Conservation (phyloP, 176 grass and related monocot genomes). For the Secale cereale region DNA sequence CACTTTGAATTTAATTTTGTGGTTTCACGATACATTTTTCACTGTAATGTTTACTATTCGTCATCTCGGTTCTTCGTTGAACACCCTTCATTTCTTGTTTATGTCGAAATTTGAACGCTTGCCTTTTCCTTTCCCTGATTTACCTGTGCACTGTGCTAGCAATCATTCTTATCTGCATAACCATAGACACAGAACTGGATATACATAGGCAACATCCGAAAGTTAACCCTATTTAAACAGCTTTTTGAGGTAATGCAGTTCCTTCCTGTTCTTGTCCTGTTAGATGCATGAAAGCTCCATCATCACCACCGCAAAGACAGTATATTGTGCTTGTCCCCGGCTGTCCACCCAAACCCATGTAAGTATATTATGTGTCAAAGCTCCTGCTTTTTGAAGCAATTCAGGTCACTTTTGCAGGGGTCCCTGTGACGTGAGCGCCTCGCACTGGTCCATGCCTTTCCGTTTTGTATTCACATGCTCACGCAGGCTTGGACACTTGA, state of each 20-base stretch:
- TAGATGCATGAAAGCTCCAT: slow-evolving; percentile 20
- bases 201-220: not conserved
- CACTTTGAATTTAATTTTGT: slow-evolving; percentile 1
- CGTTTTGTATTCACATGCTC: slow-evolving; percentile 32
- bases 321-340: not conserved
- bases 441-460: slow-evolving; percentile 17
- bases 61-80: not conserved
- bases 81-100: not conserved
- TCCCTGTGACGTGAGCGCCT: slow-evolving; percentile 27
- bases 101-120: slow-evolving; percentile 9
- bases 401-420: slow-evolving; percentile 5
- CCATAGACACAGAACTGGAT: not conserved
- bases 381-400: slow-evolving; percentile 29
- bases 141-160: not conserved
- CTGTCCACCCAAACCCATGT: slow-evolving; percentile 14
- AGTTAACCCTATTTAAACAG: not conserved
- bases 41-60: slow-evolving; percentile 4
- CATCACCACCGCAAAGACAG: slow-evolving; percentile 7
- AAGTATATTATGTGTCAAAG: slow-evolving; percentile 26
- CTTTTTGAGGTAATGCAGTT: slow-evolving; percentile 17
- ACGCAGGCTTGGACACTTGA: slow-evolving; percentile 25
- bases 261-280: slow-evolving; percentile 17
- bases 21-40: no score
- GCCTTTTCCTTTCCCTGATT: not conserved
- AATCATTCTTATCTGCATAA: no score